A percentile compares a stretch with the other conserved stretches of the same genome.
Evolutionary conservation across 1,284 basidiomycete genomes (phyloP).

Genomic region (Austroboletus novae-zelandiae): DNA sequence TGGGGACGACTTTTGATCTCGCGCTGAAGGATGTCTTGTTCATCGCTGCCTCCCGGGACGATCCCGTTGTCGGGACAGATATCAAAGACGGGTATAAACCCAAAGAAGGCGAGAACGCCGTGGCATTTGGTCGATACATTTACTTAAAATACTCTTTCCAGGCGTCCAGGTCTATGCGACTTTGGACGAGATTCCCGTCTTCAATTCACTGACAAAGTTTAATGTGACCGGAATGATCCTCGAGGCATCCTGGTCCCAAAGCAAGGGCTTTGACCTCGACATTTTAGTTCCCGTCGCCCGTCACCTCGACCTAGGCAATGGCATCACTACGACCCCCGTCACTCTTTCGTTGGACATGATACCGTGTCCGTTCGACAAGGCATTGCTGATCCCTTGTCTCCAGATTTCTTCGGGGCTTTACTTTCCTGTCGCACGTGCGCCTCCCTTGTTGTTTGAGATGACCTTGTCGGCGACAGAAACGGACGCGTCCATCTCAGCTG

Average conservation of each 20-base stretch:
- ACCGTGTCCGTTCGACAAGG: slow-evolving; percentile 4
- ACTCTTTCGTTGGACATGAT: slow-evolving; percentile 4
- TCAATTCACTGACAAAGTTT: slow-evolving; percentile 4
- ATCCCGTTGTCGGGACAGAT: neutral
- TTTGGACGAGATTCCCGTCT: slow-evolving; percentile 5
- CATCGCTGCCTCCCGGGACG: slow-evolving; percentile 6
- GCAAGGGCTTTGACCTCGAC: slow-evolving; percentile 3
- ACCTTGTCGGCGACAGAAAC: slow-evolving; percentile 1
- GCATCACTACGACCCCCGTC: slow-evolving; percentile 3
- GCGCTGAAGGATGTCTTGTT: slow-evolving; percentile 5
- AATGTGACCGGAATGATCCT: slow-evolving; percentile 5
- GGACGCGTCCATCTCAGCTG: neutral
- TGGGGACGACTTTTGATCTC: slow-evolving; percentile 9
- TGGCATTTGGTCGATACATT: neutral
- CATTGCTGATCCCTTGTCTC: slow-evolving; percentile 2
- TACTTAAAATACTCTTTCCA: neutral
- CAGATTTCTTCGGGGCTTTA: slow-evolving; percentile 3
- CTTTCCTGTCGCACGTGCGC: slow-evolving; percentile 5
- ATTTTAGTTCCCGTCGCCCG: slow-evolving; percentile 6
- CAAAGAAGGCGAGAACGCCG: neutral
- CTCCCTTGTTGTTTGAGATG: slow-evolving; percentile 6
- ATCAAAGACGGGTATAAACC: slow-evolving; percentile 2
- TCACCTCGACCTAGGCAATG: slow-evolving; percentile 6
- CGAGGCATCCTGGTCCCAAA: slow-evolving; percentile 5
- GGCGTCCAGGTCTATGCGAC: slow-evolving; percentile 9